Evolutionary conservation across 768 basidiomycete species (phyloP), one percentile per base, ranked within the genome.

Genomic region (Boletus reticulatus): DNA sequence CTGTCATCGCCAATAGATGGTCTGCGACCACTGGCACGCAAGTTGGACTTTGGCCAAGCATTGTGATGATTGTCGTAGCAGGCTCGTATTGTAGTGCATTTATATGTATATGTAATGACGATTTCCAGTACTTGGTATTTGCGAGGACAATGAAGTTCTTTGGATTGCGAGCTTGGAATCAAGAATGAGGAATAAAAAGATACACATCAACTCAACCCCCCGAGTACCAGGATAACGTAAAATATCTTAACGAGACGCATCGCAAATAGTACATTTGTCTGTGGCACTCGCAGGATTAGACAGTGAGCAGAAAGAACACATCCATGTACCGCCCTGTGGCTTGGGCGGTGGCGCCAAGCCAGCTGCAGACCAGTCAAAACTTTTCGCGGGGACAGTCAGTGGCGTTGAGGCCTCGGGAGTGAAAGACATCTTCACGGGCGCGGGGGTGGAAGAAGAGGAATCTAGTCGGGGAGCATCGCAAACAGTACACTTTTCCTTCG

Each of bases 41-140:
- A 81, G 52, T 72, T 92, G 50, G 90, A 92, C 68, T 92, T 92
- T 59, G 79, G 81, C 43, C 82, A 80, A 62, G 75, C 50, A 4
- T 37, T 54, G 17, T 64, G 43, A 67, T 12, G n/a, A 50, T 36
- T 14, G 14, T 16, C 8, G 52, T 43, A 29, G 9, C 24, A 17
- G 27, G 24, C 16, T 38, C 29, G 34, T 24, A 19, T 39, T 19
- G 43, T 47, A 24, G 22, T 43, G 49, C 55, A 47, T 52, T 41
- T 53, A 24, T 53, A 45, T 50, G 34, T 44, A 37, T 27, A 41
- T 48, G 38, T 59, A 54, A 42, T 42, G 39, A 57, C 50, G 22
- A 49, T n/a, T 49, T 48, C 46, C 41, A 48, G 27, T 27, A 29
- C 29, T 45, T 53, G 50, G 31, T 52, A 36, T 46, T 22, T 37